Evolutionary conservation across 345 rosid species (phyloP), one percentile per base, ranked within the genome.

Genomic region (Ceriops zippeliana): DNA sequence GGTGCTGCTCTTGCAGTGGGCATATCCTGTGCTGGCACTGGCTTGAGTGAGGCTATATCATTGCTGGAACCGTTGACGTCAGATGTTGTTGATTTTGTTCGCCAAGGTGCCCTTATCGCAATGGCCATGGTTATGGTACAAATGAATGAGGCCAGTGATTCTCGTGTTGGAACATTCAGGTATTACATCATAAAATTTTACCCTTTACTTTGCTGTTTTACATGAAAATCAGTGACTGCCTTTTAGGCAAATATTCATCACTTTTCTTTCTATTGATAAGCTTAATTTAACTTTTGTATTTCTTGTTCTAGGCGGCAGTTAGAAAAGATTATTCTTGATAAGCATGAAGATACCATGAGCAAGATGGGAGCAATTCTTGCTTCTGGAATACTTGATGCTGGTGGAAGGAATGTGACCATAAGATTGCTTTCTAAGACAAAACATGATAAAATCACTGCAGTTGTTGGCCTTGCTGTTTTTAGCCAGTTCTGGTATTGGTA

Each of bases 81-180:
- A 60, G 98, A 96, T 82, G 98, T 92, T 34, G 97, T 96, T 58
- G 98, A 92, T 81, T 96, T 96, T 86, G 99, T 96, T 83, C 96
- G 98, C 61, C 99, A 96, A 89, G 98, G 99, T 81, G 99, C 99
- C 47, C 90, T 96, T 62, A 89, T 96, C 76, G 97, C 99, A 54
- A 92, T 92, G 99, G 98, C 99, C 52, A 96, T 96, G 99, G 99
- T 96, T 72, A 87, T 96, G 98, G 85, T 89, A 73, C 99, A 96
- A 84, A 84, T 83, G 63, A 96, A 89, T 67, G 97, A 90, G 84
- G 99, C 98, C 34, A 87, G 90, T 64, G 99, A 92, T 81, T 92
- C 98, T 70, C 97, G 97, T 77, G 99, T 90, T 68, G 97, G 98
- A 71, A 80, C 90, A 70, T 96, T 96, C 82, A 87, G 99, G 99